A percentile compares a stretch with the other conserved stretches of the same genome.
Conservation (phyloP, 306 rosid genomes). For the Astragalus glycyphyllos region DNA sequence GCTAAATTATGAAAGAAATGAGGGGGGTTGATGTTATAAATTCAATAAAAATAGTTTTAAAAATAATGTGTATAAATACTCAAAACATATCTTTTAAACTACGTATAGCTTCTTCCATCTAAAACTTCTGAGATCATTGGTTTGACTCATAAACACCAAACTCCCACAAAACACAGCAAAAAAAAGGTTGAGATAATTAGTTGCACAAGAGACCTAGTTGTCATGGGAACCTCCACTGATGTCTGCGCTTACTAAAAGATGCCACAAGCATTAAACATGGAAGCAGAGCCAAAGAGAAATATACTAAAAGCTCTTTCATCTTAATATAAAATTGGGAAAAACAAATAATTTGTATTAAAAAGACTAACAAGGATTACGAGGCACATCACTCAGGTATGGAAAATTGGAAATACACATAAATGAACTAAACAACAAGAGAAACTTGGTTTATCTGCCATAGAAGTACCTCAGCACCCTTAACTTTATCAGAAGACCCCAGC, state of each 20-base stretch:
- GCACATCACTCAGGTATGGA: background rate
- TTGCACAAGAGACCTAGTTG: too few species aligned
- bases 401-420: background rate
- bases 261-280: background rate
- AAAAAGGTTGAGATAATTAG: slow-evolving; percentile 11
- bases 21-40: background rate
- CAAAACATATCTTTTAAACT: background rate
- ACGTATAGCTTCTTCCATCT: background rate
- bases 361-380: background rate
- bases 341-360: slow-evolving; percentile 10
- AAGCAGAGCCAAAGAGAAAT: background rate
- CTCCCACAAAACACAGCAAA: background rate
- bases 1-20: background rate
- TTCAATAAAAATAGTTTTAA: background rate
- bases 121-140: background rate
- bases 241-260: slow-evolving; percentile 7
- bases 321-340: slow-evolving; percentile 7
- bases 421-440: slow-evolving; percentile 3
- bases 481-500: slow-evolving; percentile 78
- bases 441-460: slow-evolving; percentile 23
- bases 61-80: background rate
- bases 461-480: slow-evolving; percentile 77
- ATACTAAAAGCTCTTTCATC: slow-evolving; percentile 15
- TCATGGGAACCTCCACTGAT: background rate
- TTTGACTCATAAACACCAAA: background rate